These are phyloP conservation scores for Acer negundo DNA, from an alignment of 345 rosid species.

Conservation along the genomic window DNA sequence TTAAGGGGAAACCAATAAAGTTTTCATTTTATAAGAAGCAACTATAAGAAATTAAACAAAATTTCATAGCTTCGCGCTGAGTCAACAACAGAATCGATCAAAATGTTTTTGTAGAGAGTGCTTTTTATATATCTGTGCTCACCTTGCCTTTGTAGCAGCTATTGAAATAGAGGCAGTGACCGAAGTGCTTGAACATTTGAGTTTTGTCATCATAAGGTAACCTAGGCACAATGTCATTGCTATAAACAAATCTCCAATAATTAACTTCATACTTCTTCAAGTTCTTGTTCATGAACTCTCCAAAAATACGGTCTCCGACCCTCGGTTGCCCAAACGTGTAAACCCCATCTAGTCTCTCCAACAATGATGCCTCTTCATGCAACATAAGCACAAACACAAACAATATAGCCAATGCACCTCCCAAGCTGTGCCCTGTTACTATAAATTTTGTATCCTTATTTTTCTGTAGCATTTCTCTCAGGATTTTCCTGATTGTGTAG, in stretches of 20 bases:
- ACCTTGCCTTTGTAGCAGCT: conserved; percentile 54
- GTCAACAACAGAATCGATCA: neutral
- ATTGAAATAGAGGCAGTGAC: conserved; percentile 38
- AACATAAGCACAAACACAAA: conserved; percentile 37
- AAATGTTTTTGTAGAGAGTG: too few species aligned
- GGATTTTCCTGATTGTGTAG: conserved; percentile 34
- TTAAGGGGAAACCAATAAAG: too few species aligned
- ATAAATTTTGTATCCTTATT: conserved; percentile 45
- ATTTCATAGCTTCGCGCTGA: too few species aligned
- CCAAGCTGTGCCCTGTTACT: conserved; percentile 59
- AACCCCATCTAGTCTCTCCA: conserved; percentile 52
- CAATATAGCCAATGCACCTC: conserved; percentile 54
- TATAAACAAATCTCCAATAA: conserved; percentile 48
- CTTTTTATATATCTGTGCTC: neutral
- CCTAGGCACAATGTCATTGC: conserved; percentile 59
- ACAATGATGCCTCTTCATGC: conserved; percentile 42
- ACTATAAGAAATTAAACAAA: too few species aligned
- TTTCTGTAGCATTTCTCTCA: conserved; percentile 32
- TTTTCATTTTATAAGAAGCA: too few species aligned
- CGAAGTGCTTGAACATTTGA: conserved; percentile 48
- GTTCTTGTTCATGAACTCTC: conserved; percentile 37
- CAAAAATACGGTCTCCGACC: conserved; percentile 49
- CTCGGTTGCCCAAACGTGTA: conserved; percentile 67
- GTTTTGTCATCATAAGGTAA: conserved; percentile 53
- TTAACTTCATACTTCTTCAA: conserved; percentile 33